Evolutionary conservation across 352 stramenopile species (phyloP).

Genomic region (Chrysophaeum taylorii): DNA sequence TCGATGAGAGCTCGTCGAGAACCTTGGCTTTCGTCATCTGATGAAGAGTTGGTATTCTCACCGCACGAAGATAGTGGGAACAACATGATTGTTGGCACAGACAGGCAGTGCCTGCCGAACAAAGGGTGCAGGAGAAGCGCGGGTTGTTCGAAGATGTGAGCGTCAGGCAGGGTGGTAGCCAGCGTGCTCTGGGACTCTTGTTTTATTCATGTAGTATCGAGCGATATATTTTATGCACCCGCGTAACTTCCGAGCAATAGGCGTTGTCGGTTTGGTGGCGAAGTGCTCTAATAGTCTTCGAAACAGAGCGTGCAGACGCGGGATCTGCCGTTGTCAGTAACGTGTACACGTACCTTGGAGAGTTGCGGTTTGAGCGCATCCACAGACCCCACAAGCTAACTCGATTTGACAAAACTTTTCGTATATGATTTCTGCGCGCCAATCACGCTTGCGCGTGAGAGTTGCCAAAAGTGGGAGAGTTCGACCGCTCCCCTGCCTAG

Average conservation of each 20-base stretch:
- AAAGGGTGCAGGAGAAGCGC: constrained; percentile 14
- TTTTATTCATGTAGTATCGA: constrained; percentile 14
- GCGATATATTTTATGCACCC: constrained; percentile 23
- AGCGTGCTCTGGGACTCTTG: too few relatives aligned
- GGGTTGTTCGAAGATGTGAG: background rate
- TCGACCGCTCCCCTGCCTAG: background rate
- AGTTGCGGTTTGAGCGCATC: constrained; percentile 43
- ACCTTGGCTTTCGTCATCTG: constrained; percentile 45
- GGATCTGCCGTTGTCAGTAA: constrained; percentile 39
- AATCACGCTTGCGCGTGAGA: background rate
- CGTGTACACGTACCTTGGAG: constrained; percentile 52
- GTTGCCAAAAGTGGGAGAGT: background rate
- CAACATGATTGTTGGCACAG: constrained; percentile 22
- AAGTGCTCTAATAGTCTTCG: constrained; percentile 52
- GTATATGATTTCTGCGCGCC: constrained; percentile 27
- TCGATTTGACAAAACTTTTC: constrained; percentile 40
- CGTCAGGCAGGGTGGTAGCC: constrained; percentile 17
- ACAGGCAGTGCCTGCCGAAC: background rate
- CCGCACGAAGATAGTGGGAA: too few relatives aligned
- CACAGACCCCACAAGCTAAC: constrained; percentile 36
- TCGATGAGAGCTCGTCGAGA: constrained; percentile 46
- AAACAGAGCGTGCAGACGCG: constrained; percentile 45
- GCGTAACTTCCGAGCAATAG: constrained; percentile 27
- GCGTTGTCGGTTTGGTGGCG: constrained; percentile 44
- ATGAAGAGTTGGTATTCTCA: constrained; percentile 28